Evolutionary conservation across 495 filamentous ascomycete genomes (phyloP).

Genomic region (Hypoxylon fuscum): DNA sequence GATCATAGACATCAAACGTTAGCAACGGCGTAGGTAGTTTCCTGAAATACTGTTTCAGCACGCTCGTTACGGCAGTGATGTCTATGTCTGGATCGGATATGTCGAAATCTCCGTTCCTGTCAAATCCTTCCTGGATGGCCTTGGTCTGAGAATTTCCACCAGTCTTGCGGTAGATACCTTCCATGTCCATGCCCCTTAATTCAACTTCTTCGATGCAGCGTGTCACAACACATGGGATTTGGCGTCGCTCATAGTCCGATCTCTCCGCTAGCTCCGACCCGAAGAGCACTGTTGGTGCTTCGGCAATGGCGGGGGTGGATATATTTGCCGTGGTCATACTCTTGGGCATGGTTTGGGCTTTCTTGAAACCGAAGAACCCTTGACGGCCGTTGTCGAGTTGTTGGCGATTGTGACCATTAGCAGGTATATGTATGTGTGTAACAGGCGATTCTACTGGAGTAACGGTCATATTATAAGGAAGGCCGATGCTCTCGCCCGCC

Average conservation of each 20-base stretch:
- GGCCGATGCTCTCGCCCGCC: slow-evolving; percentile 64
- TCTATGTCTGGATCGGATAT: slow-evolving; percentile 94
- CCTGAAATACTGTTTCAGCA: slow-evolving; percentile 97
- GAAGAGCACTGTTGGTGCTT: slow-evolving; percentile 74
- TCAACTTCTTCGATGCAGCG: slow-evolving; percentile 99
- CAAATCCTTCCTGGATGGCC: slow-evolving; percentile 87
- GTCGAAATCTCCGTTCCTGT: slow-evolving; percentile 82
- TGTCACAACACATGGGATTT: slow-evolving; percentile 89
- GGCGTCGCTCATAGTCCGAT: slow-evolving; percentile 86
- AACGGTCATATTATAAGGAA: slow-evolving; percentile 69
- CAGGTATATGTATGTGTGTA: slow-evolving; percentile 27
- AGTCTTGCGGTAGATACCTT: slow-evolving; percentile 98
- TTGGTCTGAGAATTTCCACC: slow-evolving; percentile 90
- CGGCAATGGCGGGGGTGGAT: slow-evolving; percentile 58
- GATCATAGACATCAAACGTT: slow-evolving; percentile 92
- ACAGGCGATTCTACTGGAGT: slow-evolving; percentile 57
- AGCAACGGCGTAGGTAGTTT: slow-evolving; percentile 91
- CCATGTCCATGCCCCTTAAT: slow-evolving; percentile 94
- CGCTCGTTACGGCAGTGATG: slow-evolving; percentile 95
- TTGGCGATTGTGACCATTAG: slow-evolving; percentile 45
- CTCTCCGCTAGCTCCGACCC: slow-evolving; percentile 89
- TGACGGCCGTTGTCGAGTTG: slow-evolving; percentile 65
- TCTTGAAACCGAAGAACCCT: slow-evolving; percentile 80
- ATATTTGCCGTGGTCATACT: slow-evolving; percentile 64
- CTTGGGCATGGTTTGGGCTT: slow-evolving; percentile 56